Evolutionary conservation across 148 eudicot genomes (phyloP).

Genomic region (Silene uniflora): DNA sequence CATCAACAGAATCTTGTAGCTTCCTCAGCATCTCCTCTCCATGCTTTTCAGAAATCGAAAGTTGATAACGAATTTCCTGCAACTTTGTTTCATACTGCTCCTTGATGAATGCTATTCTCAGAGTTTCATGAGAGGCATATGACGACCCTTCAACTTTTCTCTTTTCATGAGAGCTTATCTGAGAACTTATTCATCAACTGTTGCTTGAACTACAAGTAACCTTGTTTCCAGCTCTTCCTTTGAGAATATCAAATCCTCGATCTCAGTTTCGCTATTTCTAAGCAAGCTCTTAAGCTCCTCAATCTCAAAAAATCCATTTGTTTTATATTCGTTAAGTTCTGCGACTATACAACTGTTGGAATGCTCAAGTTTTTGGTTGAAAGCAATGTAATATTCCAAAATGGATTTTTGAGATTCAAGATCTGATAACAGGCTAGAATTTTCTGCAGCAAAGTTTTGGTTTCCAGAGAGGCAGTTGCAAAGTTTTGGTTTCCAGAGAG

Average conservation of each 20-base stretch:
- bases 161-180: slow-evolving; percentile 37
- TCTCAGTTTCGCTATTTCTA: slow-evolving; percentile 42
- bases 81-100: slow-evolving; percentile 82
- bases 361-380: slow-evolving; percentile 40
- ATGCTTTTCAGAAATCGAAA: slow-evolving; percentile 74
- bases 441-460: slow-evolving; percentile 40
- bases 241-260: slow-evolving; percentile 37
- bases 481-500: too few relatives aligned
- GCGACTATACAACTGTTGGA: slow-evolving; percentile 31
- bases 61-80: slow-evolving; percentile 74
- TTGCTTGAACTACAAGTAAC: slow-evolving; percentile 43
- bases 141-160: slow-evolving; percentile 54
- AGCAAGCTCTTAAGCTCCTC: slow-evolving; percentile 29
- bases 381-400: slow-evolving; percentile 37
- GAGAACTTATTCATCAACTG: slow-evolving; percentile 42
- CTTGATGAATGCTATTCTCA: slow-evolving; percentile 84
- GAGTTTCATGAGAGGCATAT: slow-evolving; percentile 57
- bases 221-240: slow-evolving; percentile 58
- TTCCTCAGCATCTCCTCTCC: slow-evolving; percentile 89
- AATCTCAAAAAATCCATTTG: slow-evolving; percentile 12
- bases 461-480: slow-evolving; percentile 37
- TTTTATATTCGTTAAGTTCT: slow-evolving; percentile 38
- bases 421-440: slow-evolving; percentile 31
- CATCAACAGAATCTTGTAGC: slow-evolving; percentile 80
- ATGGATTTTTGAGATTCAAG: slow-evolving; percentile 43